Evolutionary conservation across 306 rosid species (phyloP), one percentile per base, ranked within the genome.

Genomic region (Corylus avellana): DNA sequence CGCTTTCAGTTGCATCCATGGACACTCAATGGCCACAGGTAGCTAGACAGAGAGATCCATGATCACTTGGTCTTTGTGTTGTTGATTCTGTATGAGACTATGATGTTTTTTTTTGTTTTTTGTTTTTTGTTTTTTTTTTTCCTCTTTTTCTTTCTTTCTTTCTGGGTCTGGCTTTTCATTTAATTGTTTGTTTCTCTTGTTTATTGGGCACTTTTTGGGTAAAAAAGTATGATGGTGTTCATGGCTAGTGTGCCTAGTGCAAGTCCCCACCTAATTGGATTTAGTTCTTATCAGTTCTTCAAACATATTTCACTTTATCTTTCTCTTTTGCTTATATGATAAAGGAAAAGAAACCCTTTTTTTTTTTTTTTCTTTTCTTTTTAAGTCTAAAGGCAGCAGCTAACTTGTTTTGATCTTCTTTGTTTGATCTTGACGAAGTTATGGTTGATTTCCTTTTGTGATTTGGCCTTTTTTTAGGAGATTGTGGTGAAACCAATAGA

Each of bases 1-100:
- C 51, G 10, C 44, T 76, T 25, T 82, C 87, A 35, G 58, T 63
- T 84, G 81, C 81, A 76, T 82, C 87, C 91, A 92, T 92, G 97
- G 92, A 92, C 75, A 86, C 92, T 89, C 92, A 88, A 42, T 92
- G 97, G 93, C 91, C 97, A 75, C 96, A 86, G 93, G 97, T 92
- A 81, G 64, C 96, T 92, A 81, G 64, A 39, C 6, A 39, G 46
- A 63, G 29, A 79, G 51, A 73, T 74, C 59, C n/a, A 74, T 32
- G 2, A 32, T 16, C 66, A 73, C 29, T 55, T 54, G 42, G 51
- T 39, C 68, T 27, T n/a, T 8, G 20, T 27, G 46, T 68, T 17
- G 62, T 57, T 3, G 20, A 66, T 49, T 55, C 72, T 17, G 12
- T 39, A 32, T 42, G 66, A 77, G 25, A 18, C 32, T 18, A 18